Conservation (phyloP, 169 alveolate species). For the Sarcocystis neurona region DNA sequence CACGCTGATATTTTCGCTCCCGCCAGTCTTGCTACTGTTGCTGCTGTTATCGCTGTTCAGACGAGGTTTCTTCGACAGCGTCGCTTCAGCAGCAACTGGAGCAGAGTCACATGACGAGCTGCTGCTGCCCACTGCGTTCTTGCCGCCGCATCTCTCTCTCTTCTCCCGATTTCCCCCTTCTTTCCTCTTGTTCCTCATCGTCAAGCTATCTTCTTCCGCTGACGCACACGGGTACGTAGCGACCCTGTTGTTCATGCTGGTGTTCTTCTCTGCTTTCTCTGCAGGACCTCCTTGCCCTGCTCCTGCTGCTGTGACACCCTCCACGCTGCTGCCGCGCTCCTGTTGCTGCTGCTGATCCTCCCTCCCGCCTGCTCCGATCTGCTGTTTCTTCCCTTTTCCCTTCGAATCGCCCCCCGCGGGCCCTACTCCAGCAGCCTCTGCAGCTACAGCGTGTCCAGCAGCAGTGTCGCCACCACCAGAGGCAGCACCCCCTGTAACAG, state of each 20-base stretch:
- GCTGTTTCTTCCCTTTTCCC: not conserved
- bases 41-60: not conserved
- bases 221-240: too few species aligned
- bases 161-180: not conserved
- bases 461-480: not conserved
- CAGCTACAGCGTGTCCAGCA: constrained; percentile 19
- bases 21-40: too few species aligned
- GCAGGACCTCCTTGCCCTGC: not conserved
- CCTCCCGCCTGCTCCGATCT: constrained; percentile 27
- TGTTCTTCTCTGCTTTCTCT: not conserved
- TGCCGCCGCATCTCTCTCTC: not conserved
- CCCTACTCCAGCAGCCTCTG: not conserved
- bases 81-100: too few species aligned
- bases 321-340: constrained; percentile 4
- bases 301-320: too few species aligned
- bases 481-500: too few species aligned
- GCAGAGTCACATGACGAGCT: too few species aligned
- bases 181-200: not conserved
- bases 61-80: not conserved
- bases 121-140: not conserved
- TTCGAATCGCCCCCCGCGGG: constrained; percentile 19
- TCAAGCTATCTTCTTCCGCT: constrained; percentile 29
- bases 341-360: not conserved
- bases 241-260: not conserved
- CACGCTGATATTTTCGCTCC: too few species aligned